Conservation (phyloP, 306 rosid species). For the Acacia melanoxylon region DNA sequence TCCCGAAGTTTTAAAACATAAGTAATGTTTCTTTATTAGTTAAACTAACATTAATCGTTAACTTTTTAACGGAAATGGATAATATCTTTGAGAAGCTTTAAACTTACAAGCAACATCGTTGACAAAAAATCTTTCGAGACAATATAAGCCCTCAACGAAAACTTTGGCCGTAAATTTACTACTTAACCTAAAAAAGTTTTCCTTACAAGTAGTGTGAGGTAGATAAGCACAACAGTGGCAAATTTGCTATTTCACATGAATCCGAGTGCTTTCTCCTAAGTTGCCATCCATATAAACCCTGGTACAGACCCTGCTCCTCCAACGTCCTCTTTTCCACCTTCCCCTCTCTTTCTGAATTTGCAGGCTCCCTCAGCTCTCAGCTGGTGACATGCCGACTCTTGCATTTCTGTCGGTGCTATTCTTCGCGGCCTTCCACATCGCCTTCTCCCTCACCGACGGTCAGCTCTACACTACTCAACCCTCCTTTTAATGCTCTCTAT, state of each 20-base stretch:
- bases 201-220: not conserved
- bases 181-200: no score
- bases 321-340: not conserved
- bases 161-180: no score
- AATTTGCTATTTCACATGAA: conserved; percentile 4
- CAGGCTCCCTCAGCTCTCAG: not conserved
- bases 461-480: conserved; percentile 1
- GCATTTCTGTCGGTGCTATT: conserved; percentile 46
- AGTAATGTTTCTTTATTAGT: no score
- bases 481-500: not conserved
- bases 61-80: no score
- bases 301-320: not conserved
- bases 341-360: not conserved
- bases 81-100: no score
- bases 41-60: no score
- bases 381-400: conserved; percentile 32
- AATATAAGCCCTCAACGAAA: no score
- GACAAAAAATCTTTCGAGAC: no score
- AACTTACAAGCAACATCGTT: no score
- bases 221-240: conserved; percentile 38
- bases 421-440: conserved; percentile 43
- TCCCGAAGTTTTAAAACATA: no score
- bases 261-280: conserved; percentile 32
- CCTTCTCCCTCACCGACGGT: conserved; percentile 58
- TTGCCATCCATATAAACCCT: conserved; percentile 50